phyloP scores from a whole-genome alignment of 495 filamentous ascomycete genomes.

The Talaromyces proteolyticus region DNA sequence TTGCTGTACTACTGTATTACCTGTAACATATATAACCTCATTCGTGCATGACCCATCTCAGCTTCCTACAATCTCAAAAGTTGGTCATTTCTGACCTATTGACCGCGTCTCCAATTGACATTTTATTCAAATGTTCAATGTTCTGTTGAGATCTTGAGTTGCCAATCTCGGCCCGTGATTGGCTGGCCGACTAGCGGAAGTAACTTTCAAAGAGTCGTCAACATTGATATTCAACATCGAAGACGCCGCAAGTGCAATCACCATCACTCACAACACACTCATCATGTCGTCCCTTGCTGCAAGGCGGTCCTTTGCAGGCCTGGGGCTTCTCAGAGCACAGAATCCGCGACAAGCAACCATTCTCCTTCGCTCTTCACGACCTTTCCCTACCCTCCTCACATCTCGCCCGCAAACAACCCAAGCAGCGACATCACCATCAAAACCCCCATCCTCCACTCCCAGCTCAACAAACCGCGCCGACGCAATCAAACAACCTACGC shows the following conservation, averaged over 20 bases:
- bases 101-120: no score
- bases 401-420: slow-evolving; percentile 4
- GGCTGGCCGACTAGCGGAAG: not conserved
- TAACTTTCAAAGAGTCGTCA: no score
- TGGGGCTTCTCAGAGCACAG: not conserved
- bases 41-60: no score
- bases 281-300: slow-evolving; percentile 4
- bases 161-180: no score
- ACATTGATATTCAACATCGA: not conserved
- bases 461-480: slow-evolving; percentile 7
- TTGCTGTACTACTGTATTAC: not conserved
- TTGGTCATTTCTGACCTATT: no score
- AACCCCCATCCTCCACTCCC: slow-evolving; percentile 5
- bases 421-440: slow-evolving; percentile 15
- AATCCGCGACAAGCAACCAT: not conserved
- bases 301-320: not conserved
- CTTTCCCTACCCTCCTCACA: not conserved
- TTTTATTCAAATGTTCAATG: no score
- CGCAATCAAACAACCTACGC: slow-evolving; percentile 18
- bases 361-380: not conserved
- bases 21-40: no score
- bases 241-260: not conserved
- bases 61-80: no score
- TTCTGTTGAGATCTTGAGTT: no score
- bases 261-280: not conserved